Percentiles rank a stretch among this genome's conserved stretches.
These are phyloP conservation scores for Russula sp. DNA, from an alignment of 768 basidiomycete genomes.

Conservation along the genomic window DNA sequence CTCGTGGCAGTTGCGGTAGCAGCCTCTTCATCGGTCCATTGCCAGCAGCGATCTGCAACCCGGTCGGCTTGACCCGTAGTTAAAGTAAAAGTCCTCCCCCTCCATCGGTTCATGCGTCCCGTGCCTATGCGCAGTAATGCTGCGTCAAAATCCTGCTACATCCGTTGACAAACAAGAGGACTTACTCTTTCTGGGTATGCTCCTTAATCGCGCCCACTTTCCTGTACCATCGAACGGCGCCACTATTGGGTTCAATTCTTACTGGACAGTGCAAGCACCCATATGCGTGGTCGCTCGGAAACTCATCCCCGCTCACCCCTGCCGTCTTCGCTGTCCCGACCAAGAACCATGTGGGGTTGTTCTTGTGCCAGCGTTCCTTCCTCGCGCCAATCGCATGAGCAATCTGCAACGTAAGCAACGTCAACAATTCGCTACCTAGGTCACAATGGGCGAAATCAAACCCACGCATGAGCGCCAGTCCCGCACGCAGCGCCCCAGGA, in stretches of 20 bases:
- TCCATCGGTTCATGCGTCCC: constrained; percentile 1
- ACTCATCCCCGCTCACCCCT: not conserved
- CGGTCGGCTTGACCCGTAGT: not conserved
- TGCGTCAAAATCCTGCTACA: not conserved
- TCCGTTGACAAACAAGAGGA: not conserved
- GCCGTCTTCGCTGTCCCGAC: not conserved
- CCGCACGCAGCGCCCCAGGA: constrained; percentile 2
- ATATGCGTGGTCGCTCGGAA: not conserved
- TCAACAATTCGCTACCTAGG: not conserved
- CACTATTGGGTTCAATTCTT: not conserved
- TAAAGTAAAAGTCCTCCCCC: constrained; percentile 4
- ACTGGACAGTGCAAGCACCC: constrained; percentile 4
- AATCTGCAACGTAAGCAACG: not conserved
- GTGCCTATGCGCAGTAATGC: not conserved
- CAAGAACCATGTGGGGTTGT: not conserved
- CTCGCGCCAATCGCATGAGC: not conserved
- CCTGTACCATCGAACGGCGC: constrained; percentile 1
- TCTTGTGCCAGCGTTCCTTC: not conserved
- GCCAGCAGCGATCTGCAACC: not conserved
- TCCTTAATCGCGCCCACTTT: not conserved
- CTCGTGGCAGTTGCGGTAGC: not conserved
- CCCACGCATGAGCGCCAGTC: constrained; percentile 19
- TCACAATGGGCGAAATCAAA: not conserved
- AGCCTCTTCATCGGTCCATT: not conserved
- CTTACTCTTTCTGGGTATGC: not conserved